Evolutionary conservation across 2,329 filamentous ascomycete species (phyloP), one percentile per base, ranked within the genome.

Genomic region (Botrytis elliptica): DNA sequence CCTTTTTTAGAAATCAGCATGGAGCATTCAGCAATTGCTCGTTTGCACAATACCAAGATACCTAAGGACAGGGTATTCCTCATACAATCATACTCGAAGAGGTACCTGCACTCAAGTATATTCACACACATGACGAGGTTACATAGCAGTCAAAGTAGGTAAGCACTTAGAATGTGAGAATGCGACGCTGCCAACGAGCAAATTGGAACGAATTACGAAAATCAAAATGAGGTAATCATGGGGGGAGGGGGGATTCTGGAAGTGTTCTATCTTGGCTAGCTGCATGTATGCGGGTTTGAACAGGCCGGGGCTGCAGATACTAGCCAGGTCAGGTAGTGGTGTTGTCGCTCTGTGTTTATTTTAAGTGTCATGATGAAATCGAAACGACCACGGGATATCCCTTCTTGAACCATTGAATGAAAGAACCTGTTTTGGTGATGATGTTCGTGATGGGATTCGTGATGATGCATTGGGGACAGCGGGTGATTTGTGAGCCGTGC

Each of bases 171-270:
- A 73, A 73, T 62, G 49, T 68, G 20, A n/a, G 22, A 68, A 46
- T 60, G 64, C 10, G 12, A 69, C 64, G 49, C 40, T 44, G 64
- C 52, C 33, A 46, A 69, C 36, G 33, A 52, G 22, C 42, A 25
- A 62, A 46, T 49, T 73, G 64, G 40, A 68, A 12, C 22, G 42
- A 33, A 29, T 20, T 25, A 52, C 22, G 36, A 40, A 42, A 25
- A 33, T 57, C 36, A 36, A 66, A 52, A 73, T 73, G 71, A 73
- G 71, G 55, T 69, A 73, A 73, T 73, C 64, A 62, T 68, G 55
- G 71, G 33, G 46, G 46, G 44, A 46, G 7, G 63, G 49, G 33
- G 40, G 25, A n/a, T 73, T 69, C 71, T 73, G 64, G 64, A 73
- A 52, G 64, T 73, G 55, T 69, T 69, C 57, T 70, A 70, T 38